Conservation (phyloP, 169 alveolate genomes). For the Plasmodium billcollinsi region DNA sequence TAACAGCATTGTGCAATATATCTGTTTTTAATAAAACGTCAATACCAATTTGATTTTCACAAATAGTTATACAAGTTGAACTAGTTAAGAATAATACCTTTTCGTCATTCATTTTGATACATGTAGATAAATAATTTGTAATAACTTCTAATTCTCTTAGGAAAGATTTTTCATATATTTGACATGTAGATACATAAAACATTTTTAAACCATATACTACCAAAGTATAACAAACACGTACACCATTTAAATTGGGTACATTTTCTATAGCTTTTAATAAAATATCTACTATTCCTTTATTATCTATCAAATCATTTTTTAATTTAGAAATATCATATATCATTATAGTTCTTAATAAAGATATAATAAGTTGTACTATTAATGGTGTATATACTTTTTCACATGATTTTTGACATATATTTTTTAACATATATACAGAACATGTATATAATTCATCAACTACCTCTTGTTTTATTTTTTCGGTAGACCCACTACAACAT, state of each 20-base stretch:
- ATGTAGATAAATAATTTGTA: conserved; percentile 74
- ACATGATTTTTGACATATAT: conserved; percentile 63
- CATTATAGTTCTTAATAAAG: conserved; percentile 55
- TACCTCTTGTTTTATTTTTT: conserved; percentile 72
- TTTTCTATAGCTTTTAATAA: conserved; percentile 68
- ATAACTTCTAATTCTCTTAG: conserved; percentile 73
- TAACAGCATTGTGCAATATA: conserved; percentile 73
- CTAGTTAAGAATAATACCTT: conserved; percentile 61
- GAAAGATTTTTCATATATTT: conserved; percentile 76
- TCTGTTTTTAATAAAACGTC: conserved; percentile 75
- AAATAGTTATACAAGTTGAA: conserved; percentile 76
- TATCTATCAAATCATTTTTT: conserved; percentile 71
- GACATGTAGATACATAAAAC: conserved; percentile 76
- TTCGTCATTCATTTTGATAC: conserved; percentile 74
- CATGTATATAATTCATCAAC: conserved; percentile 77
- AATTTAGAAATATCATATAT: conserved; percentile 66
- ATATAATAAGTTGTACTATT: conserved; percentile 51
- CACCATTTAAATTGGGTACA: conserved; percentile 74
- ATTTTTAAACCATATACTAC: conserved; percentile 75
- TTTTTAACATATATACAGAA: conserved; percentile 63
- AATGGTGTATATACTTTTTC: conserved; percentile 54
- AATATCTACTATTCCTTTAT: conserved; percentile 65
- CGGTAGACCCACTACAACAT: conserved; percentile 43
- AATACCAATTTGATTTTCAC: conserved; percentile 77
- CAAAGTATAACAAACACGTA: conserved; percentile 73